A percentile compares a stretch with the other conserved stretches of the same genome.
These are phyloP conservation scores for Boletellus emodensis DNA, from an alignment of 768 basidiomycete genomes.

Conservation along the genomic window DNA sequence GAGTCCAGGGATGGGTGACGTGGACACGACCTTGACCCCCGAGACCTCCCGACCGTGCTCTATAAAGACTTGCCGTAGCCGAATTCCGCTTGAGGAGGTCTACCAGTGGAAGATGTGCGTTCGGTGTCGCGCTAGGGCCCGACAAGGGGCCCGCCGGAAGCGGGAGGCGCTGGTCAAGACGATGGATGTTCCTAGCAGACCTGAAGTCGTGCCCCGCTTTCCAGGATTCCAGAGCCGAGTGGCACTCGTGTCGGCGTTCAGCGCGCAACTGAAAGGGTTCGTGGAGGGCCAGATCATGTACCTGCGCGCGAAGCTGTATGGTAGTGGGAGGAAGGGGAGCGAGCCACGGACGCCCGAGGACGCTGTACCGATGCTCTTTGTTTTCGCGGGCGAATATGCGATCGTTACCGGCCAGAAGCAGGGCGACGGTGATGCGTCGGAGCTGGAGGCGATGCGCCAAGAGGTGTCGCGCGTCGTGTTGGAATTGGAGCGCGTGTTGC, in stretches of 20 bases:
- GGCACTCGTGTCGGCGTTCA: constrained; percentile 13
- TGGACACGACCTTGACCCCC: not conserved
- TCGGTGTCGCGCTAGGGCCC: constrained; percentile 31
- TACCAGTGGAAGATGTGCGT: constrained; percentile 41
- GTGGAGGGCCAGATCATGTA: constrained; percentile 25
- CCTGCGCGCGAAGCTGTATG: constrained; percentile 14
- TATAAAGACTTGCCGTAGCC: constrained; percentile 29
- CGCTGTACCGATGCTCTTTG: constrained; percentile 10
- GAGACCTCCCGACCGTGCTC: constrained; percentile 38
- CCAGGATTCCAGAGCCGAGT: constrained; percentile 20
- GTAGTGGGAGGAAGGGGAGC: not conserved
- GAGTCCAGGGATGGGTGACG: not conserved
- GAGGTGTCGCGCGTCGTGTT: constrained; percentile 17
- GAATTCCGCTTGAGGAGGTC: constrained; percentile 35
- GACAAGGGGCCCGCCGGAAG: constrained; percentile 3
- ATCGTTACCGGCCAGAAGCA: constrained; percentile 13
- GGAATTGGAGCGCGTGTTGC: constrained; percentile 12
- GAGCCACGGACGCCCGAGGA: not conserved
- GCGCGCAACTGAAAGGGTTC: constrained; percentile 16
- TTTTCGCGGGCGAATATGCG: constrained; percentile 27
- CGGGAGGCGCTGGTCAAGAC: not conserved
- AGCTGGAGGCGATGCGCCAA: constrained; percentile 12
- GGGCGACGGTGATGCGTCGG: not conserved
- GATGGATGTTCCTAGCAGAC: too few species aligned
- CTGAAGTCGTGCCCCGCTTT: constrained; percentile 12